Percentiles rank a stretch among this genome's conserved stretches.
Evolutionary conservation across 768 basidiomycete species (phyloP).

Genomic region (Pulveroboletus sp.): DNA sequence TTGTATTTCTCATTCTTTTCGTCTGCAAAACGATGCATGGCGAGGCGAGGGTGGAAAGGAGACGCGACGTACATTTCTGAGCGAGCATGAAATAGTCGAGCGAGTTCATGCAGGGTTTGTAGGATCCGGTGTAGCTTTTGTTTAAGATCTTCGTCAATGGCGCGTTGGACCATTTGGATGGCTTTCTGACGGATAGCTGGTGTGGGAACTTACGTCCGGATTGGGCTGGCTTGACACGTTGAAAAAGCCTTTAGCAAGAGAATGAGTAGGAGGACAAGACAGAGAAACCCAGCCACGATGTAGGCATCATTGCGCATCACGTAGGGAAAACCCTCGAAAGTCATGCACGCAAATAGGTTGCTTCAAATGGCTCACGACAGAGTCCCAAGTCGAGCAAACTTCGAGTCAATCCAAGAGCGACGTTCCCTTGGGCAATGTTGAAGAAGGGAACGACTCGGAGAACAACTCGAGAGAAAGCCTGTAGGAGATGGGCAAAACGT

Average conservation of each 20-base stretch:
- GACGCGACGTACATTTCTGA: constrained; percentile 63
- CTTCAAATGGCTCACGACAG: no score
- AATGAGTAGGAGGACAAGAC: no score
- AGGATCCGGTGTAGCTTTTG: constrained; percentile 93
- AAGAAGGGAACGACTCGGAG: no score
- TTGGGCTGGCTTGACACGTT: constrained; percentile 44
- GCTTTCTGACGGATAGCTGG: constrained; percentile 52
- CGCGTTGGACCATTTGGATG: constrained; percentile 88
- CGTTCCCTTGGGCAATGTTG: no score
- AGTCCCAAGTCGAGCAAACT: no score
- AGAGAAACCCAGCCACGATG: no score
- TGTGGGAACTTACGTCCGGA: constrained; percentile 42
- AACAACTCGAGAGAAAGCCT: no score
- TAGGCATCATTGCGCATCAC: no score
- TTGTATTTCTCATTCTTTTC: constrained; percentile 96
- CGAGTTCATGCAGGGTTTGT: constrained; percentile 92
- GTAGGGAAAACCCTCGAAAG: no score
- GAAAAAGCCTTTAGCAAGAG: no score
- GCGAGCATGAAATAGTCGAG: constrained; percentile 99
- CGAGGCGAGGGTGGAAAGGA: background rate
- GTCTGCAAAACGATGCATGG: constrained; percentile 38
- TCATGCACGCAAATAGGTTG: no score
- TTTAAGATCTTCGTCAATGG: constrained; percentile 90
- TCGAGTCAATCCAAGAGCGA: no score
- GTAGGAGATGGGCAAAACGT: constrained; percentile 76